phyloP scores from a whole-genome alignment of 345 rosid genomes.

The Sonneratia alba region DNA sequence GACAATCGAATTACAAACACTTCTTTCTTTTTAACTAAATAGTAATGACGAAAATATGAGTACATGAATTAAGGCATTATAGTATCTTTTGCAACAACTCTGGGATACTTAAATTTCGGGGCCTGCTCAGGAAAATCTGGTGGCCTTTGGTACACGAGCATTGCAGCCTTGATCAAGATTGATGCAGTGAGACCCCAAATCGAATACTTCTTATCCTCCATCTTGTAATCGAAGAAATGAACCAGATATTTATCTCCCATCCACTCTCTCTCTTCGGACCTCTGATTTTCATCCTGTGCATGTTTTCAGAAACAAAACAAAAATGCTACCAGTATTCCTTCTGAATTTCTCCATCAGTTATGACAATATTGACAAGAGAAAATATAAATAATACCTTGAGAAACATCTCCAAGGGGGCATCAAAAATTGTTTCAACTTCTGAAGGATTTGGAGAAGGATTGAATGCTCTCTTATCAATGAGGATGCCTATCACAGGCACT shows the following conservation, averaged over 20 bases:
- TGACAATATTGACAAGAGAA: background rate
- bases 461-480: slow-evolving; percentile 41
- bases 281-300: slow-evolving; percentile 40
- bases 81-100: slow-evolving; percentile 9
- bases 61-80: slow-evolving; percentile 9
- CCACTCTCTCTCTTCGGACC: slow-evolving; percentile 43
- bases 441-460: slow-evolving; percentile 57
- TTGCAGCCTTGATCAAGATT: slow-evolving; percentile 4
- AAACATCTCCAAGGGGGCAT: slow-evolving; percentile 88
- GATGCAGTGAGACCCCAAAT: slow-evolving; percentile 65
- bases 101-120: slow-evolving; percentile 33
- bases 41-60: background rate
- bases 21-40: too few relatives aligned
- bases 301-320: background rate
- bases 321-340: background rate
- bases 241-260: slow-evolving; percentile 43
- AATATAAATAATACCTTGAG: slow-evolving; percentile 12
- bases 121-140: slow-evolving; percentile 50
- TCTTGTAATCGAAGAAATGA: slow-evolving; percentile 44
- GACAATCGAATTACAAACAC: too few relatives aligned
- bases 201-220: slow-evolving; percentile 17
- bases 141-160: slow-evolving; percentile 5
- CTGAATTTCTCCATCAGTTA: background rate
- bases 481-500: slow-evolving; percentile 75
- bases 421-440: slow-evolving; percentile 76